A percentile compares a stretch with the other conserved stretches of the same genome.
Conservation (phyloP, 257 asterid species). For the Lycium ferocissimum region DNA sequence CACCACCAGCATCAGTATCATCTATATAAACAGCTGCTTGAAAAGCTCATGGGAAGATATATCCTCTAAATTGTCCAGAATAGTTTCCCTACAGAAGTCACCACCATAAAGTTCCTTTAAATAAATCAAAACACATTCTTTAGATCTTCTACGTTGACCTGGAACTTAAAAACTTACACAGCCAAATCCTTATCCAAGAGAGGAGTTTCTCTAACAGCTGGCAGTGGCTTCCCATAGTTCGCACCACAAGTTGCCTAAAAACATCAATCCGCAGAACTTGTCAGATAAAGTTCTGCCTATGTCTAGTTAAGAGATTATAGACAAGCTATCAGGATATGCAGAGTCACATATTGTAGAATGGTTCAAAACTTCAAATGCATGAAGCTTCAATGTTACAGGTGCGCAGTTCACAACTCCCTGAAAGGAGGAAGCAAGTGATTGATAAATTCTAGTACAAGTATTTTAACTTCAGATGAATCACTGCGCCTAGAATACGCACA, state of each 20-base stretch:
- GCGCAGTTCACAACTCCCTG: too few species aligned
- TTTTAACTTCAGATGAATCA: too few species aligned
- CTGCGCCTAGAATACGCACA: background rate
- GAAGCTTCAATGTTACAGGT: too few species aligned
- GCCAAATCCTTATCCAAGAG: slow-evolving; percentile 97
- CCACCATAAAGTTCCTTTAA: slow-evolving; percentile 30
- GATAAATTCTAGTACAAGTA: too few species aligned
- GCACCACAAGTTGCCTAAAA: slow-evolving; percentile 94
- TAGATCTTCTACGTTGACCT: background rate
- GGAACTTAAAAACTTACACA: slow-evolving; percentile 67
- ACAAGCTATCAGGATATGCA: too few species aligned
- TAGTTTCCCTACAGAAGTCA: slow-evolving; percentile 73
- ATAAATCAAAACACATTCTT: background rate
- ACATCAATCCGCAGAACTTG: slow-evolving; percentile 33
- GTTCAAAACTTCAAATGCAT: too few species aligned
- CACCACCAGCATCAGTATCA: too few species aligned
- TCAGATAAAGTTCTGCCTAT: background rate
- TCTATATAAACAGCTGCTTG: slow-evolving; percentile 69
- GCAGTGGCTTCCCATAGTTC: slow-evolving; percentile 98
- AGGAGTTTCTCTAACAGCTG: slow-evolving; percentile 89
- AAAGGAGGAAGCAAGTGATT: too few species aligned
- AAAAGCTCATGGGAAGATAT: slow-evolving; percentile 80
- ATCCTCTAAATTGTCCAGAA: slow-evolving; percentile 70
- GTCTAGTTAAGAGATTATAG: too few species aligned
- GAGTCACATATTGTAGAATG: too few species aligned